A percentile compares a stretch with the other conserved stretches of the same genome.
phyloP scores from a whole-genome alignment of 73 alveolate species.

The Symbiodinium pilosum region DNA sequence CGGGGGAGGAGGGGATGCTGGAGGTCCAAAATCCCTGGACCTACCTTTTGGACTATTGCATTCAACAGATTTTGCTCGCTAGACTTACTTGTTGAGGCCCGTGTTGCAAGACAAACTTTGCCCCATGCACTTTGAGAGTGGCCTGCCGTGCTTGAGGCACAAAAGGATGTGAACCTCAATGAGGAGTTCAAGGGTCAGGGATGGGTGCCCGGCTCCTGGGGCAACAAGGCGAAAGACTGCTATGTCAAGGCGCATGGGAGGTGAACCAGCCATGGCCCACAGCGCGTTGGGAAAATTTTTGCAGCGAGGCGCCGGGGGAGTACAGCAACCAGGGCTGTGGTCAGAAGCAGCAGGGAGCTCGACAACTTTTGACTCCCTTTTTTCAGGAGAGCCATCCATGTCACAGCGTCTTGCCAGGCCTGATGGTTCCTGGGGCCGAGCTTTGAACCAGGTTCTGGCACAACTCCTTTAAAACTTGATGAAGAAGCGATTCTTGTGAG shows the following conservation, averaged over 20 bases:
- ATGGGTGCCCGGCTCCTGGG: slow-evolving; percentile 20
- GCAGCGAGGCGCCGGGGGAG: slow-evolving; percentile 64
- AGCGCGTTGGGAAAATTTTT: neutral
- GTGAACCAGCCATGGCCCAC: neutral
- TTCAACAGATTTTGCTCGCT: too few relatives aligned
- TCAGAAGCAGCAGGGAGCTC: slow-evolving; percentile 29
- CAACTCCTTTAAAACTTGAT: too few relatives aligned
- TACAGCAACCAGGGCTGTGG: slow-evolving; percentile 67
- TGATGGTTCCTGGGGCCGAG: slow-evolving; percentile 39
- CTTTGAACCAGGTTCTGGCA: slow-evolving; percentile 36
- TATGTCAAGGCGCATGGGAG: slow-evolving; percentile 29
- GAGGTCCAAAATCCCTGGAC: too few relatives aligned
- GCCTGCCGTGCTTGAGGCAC: too few relatives aligned
- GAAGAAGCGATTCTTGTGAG: neutral
- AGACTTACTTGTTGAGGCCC: too few relatives aligned
- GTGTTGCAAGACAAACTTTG: too few relatives aligned
- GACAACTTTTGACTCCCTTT: neutral
- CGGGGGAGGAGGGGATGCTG: too few relatives aligned
- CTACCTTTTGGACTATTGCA: too few relatives aligned
- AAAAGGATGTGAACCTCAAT: neutral
- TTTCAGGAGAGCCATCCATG: too few relatives aligned
- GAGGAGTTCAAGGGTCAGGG: slow-evolving; percentile 16
- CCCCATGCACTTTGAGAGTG: too few relatives aligned
- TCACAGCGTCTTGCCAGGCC: slow-evolving; percentile 16
- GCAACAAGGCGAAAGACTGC: slow-evolving; percentile 61